Evolutionary conservation across 2,329 filamentous ascomycete genomes (phyloP), one percentile per base, ranked within the genome.

Genomic region (Macrophomina pseudophaseolina): DNA sequence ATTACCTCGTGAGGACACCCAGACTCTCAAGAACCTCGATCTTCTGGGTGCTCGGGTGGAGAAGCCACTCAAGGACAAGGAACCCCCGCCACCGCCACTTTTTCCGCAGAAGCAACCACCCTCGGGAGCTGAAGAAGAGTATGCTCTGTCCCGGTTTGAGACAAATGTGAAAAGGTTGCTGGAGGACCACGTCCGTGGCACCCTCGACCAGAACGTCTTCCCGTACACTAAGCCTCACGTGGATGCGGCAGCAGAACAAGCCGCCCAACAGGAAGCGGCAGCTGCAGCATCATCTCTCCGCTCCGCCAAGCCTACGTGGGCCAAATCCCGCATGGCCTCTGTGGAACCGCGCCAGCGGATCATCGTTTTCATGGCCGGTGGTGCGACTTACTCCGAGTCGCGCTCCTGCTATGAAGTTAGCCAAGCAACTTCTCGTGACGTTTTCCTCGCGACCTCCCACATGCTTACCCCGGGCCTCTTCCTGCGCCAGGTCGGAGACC

Each of bases 231-330:
- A 83, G 69, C 82, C 82, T 32, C 81, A 92, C 67, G 79, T 91
- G 0, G 86, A 91, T 67, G 80, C 84, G 71, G 87, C 90, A 68
- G 80, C 87, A 44, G 74, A 87, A 52, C 81, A 84, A 5, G 82
- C 86, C 32, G 86, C 81, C 42, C 80, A 82, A 1, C 84, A 91
- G 70, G 88, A 68, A 18, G 63, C 74, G 60, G 65, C 68, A 38
- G 71, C 75, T 42, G 74, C 80, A 1, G 78, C 80, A 1, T 77
- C 91, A 12, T 98, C 94, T 14, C 85, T 99, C 30, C 91, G 95
- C 67, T 92, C 92, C 9, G 93, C 93, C 16, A 96, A 97, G 74
- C 95, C 94, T 1, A 97, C 94, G 49, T 99, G 95, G 95, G 95
- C 95, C 1, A 92, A 92, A 64, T 90, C 91, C 9, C 89, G 93